These are phyloP conservation scores for Carallia pectinifolia DNA, from an alignment of 345 rosid genomes.

Conservation along the genomic window DNA sequence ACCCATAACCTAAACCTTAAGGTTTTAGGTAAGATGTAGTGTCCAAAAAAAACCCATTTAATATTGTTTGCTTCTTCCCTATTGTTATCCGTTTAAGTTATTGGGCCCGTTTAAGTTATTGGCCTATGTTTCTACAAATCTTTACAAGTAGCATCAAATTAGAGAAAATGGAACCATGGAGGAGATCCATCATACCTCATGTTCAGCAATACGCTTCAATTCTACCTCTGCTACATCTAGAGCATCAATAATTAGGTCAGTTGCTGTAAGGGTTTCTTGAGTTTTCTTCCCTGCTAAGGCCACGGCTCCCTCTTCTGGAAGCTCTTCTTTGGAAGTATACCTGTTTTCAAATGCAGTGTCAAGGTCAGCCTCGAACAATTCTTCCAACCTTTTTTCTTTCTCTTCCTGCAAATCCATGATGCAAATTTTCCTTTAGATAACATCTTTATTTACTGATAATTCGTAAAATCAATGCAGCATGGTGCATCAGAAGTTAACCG, in stretches of 20 bases:
- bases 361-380: conserved; percentile 84
- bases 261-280: conserved; percentile 65
- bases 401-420: conserved; percentile 67
- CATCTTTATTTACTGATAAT: not conserved
- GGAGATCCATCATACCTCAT: conserved; percentile 49
- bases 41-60: no score
- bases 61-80: no score
- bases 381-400: conserved; percentile 90
- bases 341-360: conserved; percentile 64
- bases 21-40: no score
- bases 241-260: conserved; percentile 79
- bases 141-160: not conserved
- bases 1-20: no score
- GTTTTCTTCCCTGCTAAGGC: conserved; percentile 87
- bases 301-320: conserved; percentile 91
- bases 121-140: no score
- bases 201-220: conserved; percentile 52
- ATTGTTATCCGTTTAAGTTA: no score
- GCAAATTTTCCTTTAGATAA: not conserved
- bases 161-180: not conserved
- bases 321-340: conserved; percentile 60
- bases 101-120: no score
- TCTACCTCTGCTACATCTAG: conserved; percentile 76
- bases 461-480: conserved; percentile 3
- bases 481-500: not conserved